Percentiles rank a stretch among this genome's conserved stretches.
These are phyloP conservation scores for Plantago major DNA, from an alignment of 257 asterid genomes.

Conservation along the genomic window DNA sequence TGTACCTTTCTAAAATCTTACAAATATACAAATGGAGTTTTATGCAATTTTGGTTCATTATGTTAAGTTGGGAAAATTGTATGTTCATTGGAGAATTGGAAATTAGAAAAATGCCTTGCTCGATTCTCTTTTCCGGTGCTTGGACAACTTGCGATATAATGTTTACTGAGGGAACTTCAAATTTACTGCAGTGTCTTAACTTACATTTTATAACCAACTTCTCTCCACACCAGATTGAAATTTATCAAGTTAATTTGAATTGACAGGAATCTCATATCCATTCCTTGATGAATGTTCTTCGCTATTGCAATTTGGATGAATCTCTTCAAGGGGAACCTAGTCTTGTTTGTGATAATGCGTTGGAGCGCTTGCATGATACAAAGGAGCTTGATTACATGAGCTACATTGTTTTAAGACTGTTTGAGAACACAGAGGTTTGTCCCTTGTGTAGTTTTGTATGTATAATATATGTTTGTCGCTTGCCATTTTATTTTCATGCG, in stretches of 20 bases:
- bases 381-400: constrained; percentile 99
- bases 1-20: too few relatives aligned
- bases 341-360: constrained; percentile 72
- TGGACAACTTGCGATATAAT: neutral
- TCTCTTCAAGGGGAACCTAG: constrained; percentile 82
- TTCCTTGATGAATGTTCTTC: constrained; percentile 96
- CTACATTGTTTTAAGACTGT: constrained; percentile 84
- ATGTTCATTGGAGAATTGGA: too few relatives aligned
- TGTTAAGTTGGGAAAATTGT: too few relatives aligned
- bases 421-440: constrained; percentile 86
- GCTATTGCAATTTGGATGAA: constrained; percentile 94
- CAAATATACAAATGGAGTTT: too few relatives aligned
- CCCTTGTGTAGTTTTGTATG: too few relatives aligned
- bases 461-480: too few relatives aligned
- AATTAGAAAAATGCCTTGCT: too few relatives aligned
- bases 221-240: constrained; percentile 16
- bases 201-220: neutral
- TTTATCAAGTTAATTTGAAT: constrained; percentile 11
- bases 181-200: constrained; percentile 7
- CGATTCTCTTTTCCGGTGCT: neutral
- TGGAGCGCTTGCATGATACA: constrained; percentile 75
- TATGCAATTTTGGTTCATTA: too few relatives aligned
- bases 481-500: too few relatives aligned
- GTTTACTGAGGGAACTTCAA: neutral
- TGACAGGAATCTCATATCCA: constrained; percentile 96